Evolutionary conservation across 1,284 basidiomycete genomes (phyloP), one percentile per base, ranked within the genome.

Genomic region (Golubevia pallescens): DNA sequence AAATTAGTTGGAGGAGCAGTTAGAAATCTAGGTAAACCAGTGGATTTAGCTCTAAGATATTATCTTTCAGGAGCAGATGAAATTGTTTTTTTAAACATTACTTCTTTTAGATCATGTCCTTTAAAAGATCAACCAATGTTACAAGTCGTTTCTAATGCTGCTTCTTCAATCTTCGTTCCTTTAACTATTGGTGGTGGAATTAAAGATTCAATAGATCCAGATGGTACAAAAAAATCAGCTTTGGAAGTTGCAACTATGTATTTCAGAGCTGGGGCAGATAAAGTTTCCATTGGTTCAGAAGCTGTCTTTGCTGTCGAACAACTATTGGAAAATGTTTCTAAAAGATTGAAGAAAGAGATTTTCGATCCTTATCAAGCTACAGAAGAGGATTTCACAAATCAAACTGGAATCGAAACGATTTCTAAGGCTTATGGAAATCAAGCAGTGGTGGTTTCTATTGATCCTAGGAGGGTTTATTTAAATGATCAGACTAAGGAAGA

Each of bases 161-260:
- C 97, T 0, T 91, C 93, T 85, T 90, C 91, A 60, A 91, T 98
- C 60, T 99, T 97, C 85, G 95, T 99, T 1, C 97, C 97, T n/a
- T 90, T 99, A 61, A 99, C 97, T 19, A 96, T 99, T 74, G 97
- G 97, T 38, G 97, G 97, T 42, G 97, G 97, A 0, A 99, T 99
- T 88, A 96, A 95, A 87, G 95, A 98, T 87, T 92, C 91, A 8
- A 88, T 93, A 74, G 97, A 99, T 83, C 97, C 97, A 0, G 96
- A 99, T 85, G 96, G 96, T 42, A 97, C 95, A 3, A 87, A 87
- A 59, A 91, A 91, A 68, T 89, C 90, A 19, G 97, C 97, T 23
- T 89, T 97, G 64, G 95, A 99, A 86, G 96, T 99, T 55, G 97
- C 97, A 0, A 93, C 93, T 6, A 91, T 92, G 13, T 99, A 99